These are phyloP conservation scores for Rubia yunnanensis DNA, from an alignment of 257 asterid genomes.

Conservation along the genomic window DNA sequence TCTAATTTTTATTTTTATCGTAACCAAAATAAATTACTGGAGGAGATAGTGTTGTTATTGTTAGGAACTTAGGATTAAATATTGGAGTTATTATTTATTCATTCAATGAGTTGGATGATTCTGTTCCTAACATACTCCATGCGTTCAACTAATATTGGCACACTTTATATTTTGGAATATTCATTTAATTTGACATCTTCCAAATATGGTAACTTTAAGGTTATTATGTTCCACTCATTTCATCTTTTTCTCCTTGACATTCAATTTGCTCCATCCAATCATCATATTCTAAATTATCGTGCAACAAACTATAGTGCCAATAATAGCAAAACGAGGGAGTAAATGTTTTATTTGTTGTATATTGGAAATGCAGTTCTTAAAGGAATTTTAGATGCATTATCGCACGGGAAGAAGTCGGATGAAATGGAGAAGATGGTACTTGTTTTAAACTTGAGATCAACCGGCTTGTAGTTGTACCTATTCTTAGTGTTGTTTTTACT, in stretches of 20 bases:
- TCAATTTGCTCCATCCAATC: no score
- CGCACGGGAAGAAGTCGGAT: constrained; percentile 71
- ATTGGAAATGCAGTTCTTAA: constrained; percentile 56
- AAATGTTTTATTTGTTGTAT: not conserved
- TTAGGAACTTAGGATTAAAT: not conserved
- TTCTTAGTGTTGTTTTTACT: not conserved
- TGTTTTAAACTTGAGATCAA: not conserved
- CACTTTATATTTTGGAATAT: no score
- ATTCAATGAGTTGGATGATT: not conserved
- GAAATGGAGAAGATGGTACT: constrained; percentile 70
- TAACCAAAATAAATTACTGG: not conserved
- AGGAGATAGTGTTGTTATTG: no score
- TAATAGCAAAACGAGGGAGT: no score
- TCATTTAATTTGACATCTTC: no score
- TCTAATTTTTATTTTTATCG: not conserved
- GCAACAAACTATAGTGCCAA: no score
- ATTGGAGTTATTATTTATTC: not conserved
- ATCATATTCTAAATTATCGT: no score
- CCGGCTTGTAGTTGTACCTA: not conserved
- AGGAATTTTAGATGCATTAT: constrained; percentile 81
- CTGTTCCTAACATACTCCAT: no score
- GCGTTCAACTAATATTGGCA: no score
- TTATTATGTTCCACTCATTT: no score
- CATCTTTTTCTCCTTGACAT: no score
- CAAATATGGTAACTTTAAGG: no score